A percentile compares a stretch with the other conserved stretches of the same genome.
Conservation (phyloP, 768 basidiomycete genomes). For the Suillus alpinus region DNA sequence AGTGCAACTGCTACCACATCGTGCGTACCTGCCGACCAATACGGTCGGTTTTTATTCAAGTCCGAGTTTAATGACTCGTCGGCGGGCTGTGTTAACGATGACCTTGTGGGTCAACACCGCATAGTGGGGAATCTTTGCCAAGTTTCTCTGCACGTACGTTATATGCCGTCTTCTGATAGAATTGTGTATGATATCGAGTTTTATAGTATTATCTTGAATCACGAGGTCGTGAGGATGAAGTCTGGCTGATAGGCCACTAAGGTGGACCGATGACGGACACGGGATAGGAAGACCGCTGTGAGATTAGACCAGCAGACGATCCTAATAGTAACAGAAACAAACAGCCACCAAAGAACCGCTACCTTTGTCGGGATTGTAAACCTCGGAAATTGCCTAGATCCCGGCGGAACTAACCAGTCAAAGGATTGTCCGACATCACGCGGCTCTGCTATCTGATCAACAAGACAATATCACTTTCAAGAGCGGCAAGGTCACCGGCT, state of each 20-base stretch:
- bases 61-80: neutral
- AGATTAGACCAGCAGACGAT: constrained; percentile 26
- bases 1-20: neutral
- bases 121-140: neutral
- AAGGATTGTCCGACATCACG: constrained; percentile 25
- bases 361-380: constrained; percentile 5
- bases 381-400: constrained; percentile 13
- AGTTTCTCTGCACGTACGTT: neutral
- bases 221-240: no score
- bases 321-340: constrained; percentile 26
- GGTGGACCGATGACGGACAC: neutral
- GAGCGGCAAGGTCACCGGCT: constrained; percentile 21
- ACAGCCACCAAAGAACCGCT: constrained; percentile 25
- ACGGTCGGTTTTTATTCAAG: neutral
- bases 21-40: neutral
- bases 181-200: no score
- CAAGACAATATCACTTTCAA: constrained; percentile 23
- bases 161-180: no score
- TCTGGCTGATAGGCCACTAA: no score
- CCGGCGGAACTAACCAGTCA: constrained; percentile 11
- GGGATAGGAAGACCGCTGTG: constrained; percentile 28
- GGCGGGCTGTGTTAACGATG: neutral
- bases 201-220: no score
- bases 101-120: neutral
- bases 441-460: constrained; percentile 14